Conservation (phyloP, 208 protist genomes). For the Trypanosomatidae sp. region DNA sequence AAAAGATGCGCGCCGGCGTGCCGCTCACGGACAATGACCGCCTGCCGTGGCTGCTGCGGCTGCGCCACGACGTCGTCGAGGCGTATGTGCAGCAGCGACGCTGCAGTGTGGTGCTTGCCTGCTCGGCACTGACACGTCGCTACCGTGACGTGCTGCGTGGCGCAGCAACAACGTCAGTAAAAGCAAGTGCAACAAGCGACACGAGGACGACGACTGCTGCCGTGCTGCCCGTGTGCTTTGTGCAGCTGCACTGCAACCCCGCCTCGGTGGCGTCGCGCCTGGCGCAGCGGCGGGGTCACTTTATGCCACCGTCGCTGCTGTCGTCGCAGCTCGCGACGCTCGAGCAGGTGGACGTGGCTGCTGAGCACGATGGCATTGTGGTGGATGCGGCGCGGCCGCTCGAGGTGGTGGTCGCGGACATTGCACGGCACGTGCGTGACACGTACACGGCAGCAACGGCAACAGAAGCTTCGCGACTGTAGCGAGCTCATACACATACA, state of each 20-base stretch:
- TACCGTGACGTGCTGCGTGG: slow-evolving; percentile 53
- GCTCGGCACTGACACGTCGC: slow-evolving; percentile 33
- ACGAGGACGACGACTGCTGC: not conserved
- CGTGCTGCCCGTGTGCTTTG: slow-evolving; percentile 23
- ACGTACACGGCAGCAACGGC: too few species aligned
- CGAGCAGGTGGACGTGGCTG: slow-evolving; percentile 20
- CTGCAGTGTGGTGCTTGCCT: slow-evolving; percentile 33
- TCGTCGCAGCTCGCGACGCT: slow-evolving; percentile 38
- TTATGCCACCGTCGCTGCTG: slow-evolving; percentile 42
- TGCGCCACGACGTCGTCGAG: slow-evolving; percentile 22
- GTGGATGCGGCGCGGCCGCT: slow-evolving; percentile 11
- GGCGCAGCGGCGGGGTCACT: slow-evolving; percentile 27
- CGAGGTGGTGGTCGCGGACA: slow-evolving; percentile 11
- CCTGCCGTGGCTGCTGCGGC: slow-evolving; percentile 40
- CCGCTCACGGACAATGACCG: slow-evolving; percentile 64
- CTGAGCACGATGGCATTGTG: slow-evolving; percentile 15
- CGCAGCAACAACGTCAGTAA: too few species aligned
- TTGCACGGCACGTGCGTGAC: too few species aligned
- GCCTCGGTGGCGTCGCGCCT: slow-evolving; percentile 22
- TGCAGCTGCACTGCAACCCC: slow-evolving; percentile 19
- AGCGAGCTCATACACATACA: too few species aligned
- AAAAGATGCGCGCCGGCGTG: slow-evolving; percentile 52
- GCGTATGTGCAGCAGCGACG: not conserved
- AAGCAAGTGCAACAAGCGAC: not conserved
- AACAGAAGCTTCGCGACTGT: too few species aligned